phyloP scores from a whole-genome alignment of 2,329 filamentous ascomycete genomes.

The Trichophyton equinum region DNA sequence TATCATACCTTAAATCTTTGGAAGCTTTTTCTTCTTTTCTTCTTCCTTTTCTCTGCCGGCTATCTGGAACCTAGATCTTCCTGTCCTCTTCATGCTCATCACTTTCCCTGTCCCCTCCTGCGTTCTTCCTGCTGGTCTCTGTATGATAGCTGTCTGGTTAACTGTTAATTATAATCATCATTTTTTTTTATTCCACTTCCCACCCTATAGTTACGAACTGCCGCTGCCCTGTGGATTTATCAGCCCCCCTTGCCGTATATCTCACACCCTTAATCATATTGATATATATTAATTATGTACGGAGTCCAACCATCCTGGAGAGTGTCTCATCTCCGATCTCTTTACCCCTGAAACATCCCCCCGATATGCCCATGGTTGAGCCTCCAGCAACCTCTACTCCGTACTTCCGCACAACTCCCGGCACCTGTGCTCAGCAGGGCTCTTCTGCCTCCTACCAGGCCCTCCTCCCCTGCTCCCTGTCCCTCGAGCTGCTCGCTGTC shows the following conservation, averaged over 20 bases:
- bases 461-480: not conserved
- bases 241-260: not conserved
- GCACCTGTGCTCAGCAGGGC: not conserved
- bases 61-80: not conserved
- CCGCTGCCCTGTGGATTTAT: not conserved
- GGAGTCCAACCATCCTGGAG: not conserved
- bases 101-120: not conserved
- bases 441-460: not conserved
- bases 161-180: not conserved
- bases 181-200: not conserved
- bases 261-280: not conserved
- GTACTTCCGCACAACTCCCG: not conserved
- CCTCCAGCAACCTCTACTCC: not conserved
- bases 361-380: not conserved
- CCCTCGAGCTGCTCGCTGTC: not conserved
- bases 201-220: not conserved
- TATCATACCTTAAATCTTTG: not conserved
- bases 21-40: not conserved
- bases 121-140: not conserved
- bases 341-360: constrained; percentile 1
- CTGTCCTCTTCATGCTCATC: not conserved
- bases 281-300: not conserved
- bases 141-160: not conserved
- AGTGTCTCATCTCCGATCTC: not conserved
- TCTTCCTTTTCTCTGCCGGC: not conserved